phyloP scores from a whole-genome alignment of 805 yeast species.

The Candida maris region DNA sequence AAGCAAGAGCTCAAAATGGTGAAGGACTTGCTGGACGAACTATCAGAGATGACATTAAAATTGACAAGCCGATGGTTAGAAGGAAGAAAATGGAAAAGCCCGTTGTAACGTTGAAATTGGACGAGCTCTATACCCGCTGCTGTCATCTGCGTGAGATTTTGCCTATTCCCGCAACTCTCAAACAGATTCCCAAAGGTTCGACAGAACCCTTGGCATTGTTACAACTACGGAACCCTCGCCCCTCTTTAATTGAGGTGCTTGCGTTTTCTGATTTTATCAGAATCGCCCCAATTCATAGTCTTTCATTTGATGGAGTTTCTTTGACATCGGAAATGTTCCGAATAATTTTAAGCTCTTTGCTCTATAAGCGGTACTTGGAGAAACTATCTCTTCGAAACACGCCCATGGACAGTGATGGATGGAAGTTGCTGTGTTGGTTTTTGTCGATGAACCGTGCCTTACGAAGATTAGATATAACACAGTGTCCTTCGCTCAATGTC shows the following conservation, averaged over 20 bases:
- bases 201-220: constrained; percentile 69
- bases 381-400: constrained; percentile 78
- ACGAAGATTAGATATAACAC: constrained; percentile 66
- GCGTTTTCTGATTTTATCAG: constrained; percentile 86
- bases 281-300: constrained; percentile 74
- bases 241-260: constrained; percentile 82
- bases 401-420: constrained; percentile 64
- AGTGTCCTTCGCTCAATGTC: constrained; percentile 49
- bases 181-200: constrained; percentile 75
- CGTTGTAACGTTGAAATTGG: constrained; percentile 45
- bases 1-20: constrained; percentile 22
- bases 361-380: constrained; percentile 61
- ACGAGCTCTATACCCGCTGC: constrained; percentile 82
- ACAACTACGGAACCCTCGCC: constrained; percentile 80
- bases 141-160: constrained; percentile 88
- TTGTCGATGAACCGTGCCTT: constrained; percentile 58
- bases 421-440: constrained; percentile 78
- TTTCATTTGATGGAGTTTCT: constrained; percentile 76
- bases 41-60: constrained; percentile 37
- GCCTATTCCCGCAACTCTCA: constrained; percentile 86
- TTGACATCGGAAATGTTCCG: constrained; percentile 74
- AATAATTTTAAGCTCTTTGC: constrained; percentile 65
- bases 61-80: constrained; percentile 66
- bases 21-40: constrained; percentile 20
- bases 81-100: constrained; percentile 36